Conservation (phyloP, 306 rosid species). For the Trifolium repens region DNA sequence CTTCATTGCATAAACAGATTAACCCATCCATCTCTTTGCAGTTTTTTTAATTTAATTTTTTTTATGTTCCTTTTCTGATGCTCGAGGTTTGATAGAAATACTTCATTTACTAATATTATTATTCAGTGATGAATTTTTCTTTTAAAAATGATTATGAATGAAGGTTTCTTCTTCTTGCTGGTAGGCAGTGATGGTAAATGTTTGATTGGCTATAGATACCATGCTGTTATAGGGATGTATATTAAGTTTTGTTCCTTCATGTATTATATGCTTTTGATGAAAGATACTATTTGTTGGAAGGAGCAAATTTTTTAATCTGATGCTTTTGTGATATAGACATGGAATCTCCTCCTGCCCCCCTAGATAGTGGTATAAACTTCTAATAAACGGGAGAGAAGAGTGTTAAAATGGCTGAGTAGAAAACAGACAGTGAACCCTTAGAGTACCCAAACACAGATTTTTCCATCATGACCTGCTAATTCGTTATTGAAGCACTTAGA, state of each 20-base stretch:
- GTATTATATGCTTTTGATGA: conserved; percentile 14
- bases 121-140: conserved; percentile 1
- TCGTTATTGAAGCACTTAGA: too few species aligned
- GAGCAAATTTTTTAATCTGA: background rate
- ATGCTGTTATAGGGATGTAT: conserved; percentile 16
- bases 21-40: background rate
- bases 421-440: too few species aligned
- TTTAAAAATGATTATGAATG: conserved; percentile 9
- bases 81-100: conserved; percentile 17
- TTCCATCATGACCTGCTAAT: too few species aligned
- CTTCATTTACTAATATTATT: conserved; percentile 18
- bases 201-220: background rate
- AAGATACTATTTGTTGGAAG: conserved; percentile 21
- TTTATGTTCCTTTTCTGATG: conserved; percentile 19
- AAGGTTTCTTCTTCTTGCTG: conserved; percentile 34
- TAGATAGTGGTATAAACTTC: conserved; percentile 8
- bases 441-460: too few species aligned
- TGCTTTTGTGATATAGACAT: background rate
- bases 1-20: conserved; percentile 11
- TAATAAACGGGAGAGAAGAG: too few species aligned
- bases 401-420: too few species aligned
- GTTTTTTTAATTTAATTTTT: background rate
- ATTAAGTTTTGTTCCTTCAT: conserved; percentile 19
- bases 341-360: background rate
- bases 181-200: conserved; percentile 11